Base-by-base conservation (phyloP, 257 asterid genomes). In the Eustoma russellianum region DNA sequence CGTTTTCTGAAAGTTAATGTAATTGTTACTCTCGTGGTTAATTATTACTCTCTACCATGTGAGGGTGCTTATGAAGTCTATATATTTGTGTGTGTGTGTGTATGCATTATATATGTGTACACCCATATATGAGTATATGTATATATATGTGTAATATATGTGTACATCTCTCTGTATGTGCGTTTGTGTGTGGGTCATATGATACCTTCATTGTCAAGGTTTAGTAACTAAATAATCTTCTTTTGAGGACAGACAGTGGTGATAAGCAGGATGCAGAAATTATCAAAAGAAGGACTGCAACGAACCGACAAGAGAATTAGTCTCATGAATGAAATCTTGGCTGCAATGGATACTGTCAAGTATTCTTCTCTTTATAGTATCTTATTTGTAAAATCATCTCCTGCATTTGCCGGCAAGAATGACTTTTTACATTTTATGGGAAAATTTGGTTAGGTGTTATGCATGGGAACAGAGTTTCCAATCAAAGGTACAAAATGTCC, bases 261-360 rank as follows among this genome's bases (percentile, higher is more conserved):
- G 30, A 67, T 88, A 63, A 83, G 89, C 83, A 83, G 69, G 74
- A 85, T 80, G 94, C 69, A 75, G 63, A 80, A 50, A 63, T 70
- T 85, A 59, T 70, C 91, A 58, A 85, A 81, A 79, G 92, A 85
- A 69, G 95, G 91, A 59, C 69, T 88, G 70, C 68, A 73, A 17
- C 83, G 81, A 13, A 85, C 95, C 15, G 97, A 88, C 75, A 73
- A 68, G 73, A 78, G 97, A 73, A 87, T 88, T 49, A 95, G 97
- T 41, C 75, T 85, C 45, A 77, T 76, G 83, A 88, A 88, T 47
- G 97, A 88, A 69, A 75, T 88, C 66, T 68, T 88, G 72, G 83
- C 81, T 35, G 86, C 97, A 54, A 88, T 88, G 95, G 97, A 85
- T 70, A 74, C 84, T 5, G 97, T 88, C 56, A 88, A 88, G 97